Base-by-base conservation (phyloP, 805 yeast species). In the Maudiozyma bulderi region DNA sequence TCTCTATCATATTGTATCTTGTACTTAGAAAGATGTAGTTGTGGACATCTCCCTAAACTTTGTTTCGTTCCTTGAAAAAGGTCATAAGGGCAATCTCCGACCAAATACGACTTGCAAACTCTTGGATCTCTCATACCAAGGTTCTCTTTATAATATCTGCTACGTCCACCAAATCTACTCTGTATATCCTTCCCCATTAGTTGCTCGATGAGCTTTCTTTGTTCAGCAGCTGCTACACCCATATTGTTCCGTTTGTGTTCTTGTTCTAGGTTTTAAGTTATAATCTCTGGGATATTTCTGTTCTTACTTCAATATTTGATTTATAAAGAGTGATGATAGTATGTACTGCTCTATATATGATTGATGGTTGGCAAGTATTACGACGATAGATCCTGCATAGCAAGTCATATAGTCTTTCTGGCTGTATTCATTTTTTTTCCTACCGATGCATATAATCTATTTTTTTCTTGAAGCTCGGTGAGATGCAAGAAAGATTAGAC, bases 11-110 rank as follows among this genome's bases (percentile, higher is more conserved):
- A 89, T 53, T 85, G 80, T 13, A 86, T 64, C 61, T 80, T 84
- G 59, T 81, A 81, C 54, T 84, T 84, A 55, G 86, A 87, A 34
- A 81, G 62, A 64, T 90, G 97, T 15, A 82, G 66, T 55, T 75
- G 76, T 0, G 87, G 86, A 61, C 98, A 90, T 51, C 74, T 74
- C 1, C 96, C 96, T 53, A 86, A 66, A 60, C 84, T 86, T 59
- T 84, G 84, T 62, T 88, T 89, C 10, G 96, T 86, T 6, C 87
- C 86, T 10, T 74, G 74, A 59, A 90, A 86, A 44, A 89, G 64
- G 54, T 89, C 96, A 62, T 85, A 82, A 0, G 95, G 91, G 57
- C 98, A 90, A 8, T 78, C 76, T 0, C 93, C 96, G 13, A 87
- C 86, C n/a, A 90, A 64, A 61, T 82, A 90, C 15, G 85, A 73